Percentiles rank a stretch among this genome's conserved stretches.
Conservation (phyloP, 2,329 filamentous ascomycete genomes). For the Nakataea oryzae region DNA sequence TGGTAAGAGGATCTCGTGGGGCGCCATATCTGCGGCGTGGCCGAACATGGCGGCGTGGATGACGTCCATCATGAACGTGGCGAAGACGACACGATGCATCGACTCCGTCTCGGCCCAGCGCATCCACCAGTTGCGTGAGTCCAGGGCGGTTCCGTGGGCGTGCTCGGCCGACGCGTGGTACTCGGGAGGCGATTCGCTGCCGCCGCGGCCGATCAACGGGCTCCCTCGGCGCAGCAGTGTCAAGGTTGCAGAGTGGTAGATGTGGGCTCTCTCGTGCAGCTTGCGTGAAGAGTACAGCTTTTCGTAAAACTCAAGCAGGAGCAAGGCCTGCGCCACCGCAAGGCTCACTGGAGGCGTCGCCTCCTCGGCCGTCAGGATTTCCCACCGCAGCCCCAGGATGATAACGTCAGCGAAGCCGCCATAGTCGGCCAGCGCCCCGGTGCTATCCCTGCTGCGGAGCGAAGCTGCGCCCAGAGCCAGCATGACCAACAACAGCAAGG, state of each 20-base stretch:
- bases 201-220: slow-evolving; percentile 70
- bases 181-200: slow-evolving; percentile 68
- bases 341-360: slow-evolving; percentile 75
- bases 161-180: slow-evolving; percentile 27
- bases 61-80: slow-evolving; percentile 80
- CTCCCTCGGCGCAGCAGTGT: slow-evolving; percentile 79
- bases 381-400: slow-evolving; percentile 65
- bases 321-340: slow-evolving; percentile 77
- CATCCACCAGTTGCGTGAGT: slow-evolving; percentile 57
- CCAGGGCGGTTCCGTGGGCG: slow-evolving; percentile 19
- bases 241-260: slow-evolving; percentile 78
- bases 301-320: slow-evolving; percentile 81
- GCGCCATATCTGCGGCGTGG: slow-evolving; percentile 81
- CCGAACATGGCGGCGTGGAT: slow-evolving; percentile 90
- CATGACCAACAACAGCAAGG: slow-evolving; percentile 69
- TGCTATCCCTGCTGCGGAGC: slow-evolving; percentile 54
- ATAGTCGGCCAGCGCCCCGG: slow-evolving; percentile 33
- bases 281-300: slow-evolving; percentile 80
- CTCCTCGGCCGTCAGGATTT: slow-evolving; percentile 73
- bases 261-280: slow-evolving; percentile 79
- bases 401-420: slow-evolving; percentile 47
- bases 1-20: slow-evolving; percentile 77
- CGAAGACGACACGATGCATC: slow-evolving; percentile 77
- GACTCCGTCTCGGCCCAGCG: slow-evolving; percentile 85
- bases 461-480: slow-evolving; percentile 78